Evolutionary conservation across 176 grass and related monocot genomes (phyloP), one percentile per base, ranked within the genome.

Genomic region (Alloteropsis semialata): DNA sequence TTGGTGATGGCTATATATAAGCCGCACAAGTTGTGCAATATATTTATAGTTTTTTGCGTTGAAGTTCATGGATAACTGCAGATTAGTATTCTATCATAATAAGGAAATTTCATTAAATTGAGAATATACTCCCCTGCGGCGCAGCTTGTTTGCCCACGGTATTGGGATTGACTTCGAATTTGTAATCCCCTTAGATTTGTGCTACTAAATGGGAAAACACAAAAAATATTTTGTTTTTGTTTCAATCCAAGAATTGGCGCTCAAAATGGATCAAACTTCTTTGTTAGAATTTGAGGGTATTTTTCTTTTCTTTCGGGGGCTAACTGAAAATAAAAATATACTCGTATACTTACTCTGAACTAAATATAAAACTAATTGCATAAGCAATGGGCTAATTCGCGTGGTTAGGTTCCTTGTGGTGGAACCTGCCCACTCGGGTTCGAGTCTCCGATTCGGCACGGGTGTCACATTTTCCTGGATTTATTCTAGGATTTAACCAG

Each of bases 91-190:
- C n/a, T n/a, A n/a, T n/a, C n/a, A n/a, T n/a, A n/a, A n/a, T n/a
- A n/a, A n/a, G n/a, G n/a, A n/a, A n/a, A n/a, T n/a, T n/a, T n/a
- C n/a, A n/a, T n/a, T n/a, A n/a, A n/a, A n/a, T n/a, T 27, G 38
- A 62, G 39, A 8, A 32, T 28, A 25, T 78, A 49, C 22, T n/a
- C n/a, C n/a, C 39, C 53, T 14, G 22, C 42, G 41, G 42, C 10
- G 43, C 66, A 64, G 18, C 30, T 72, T 49, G 56, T 41, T 50
- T 79, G 75, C 42, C 51, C 84, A 61, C n/a, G 64, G 53, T 71
- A 71, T 85, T 71, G 6, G 21, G 42, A 46, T 75, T 76, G 74
- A 57, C 24, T 38, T 76, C 13, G 3, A 22, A 13, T 65, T 14
- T 41, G 16, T 9, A 39, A 19, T 50, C 43, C 10, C 12, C 5